Base-by-base conservation (phyloP, 306 rosid species). In the Trifolium subterraneum region DNA sequence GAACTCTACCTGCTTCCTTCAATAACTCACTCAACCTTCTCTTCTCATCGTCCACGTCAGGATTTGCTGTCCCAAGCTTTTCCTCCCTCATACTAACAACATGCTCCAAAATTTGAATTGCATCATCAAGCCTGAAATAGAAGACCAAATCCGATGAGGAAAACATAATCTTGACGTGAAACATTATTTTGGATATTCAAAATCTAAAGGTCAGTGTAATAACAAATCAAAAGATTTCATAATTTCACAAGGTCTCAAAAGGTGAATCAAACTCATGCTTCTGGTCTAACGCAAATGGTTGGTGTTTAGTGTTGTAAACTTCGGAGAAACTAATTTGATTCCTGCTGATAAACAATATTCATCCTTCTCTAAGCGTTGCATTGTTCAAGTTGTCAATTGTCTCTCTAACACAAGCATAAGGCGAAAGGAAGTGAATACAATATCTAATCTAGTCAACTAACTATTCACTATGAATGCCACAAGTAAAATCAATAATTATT, bases 41-140 rank as follows among this genome's bases (percentile, higher is more conserved):
- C 82, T 87, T 95, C 86, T 95, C 99, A 55, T 95, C 99, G 60
- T 82, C 87, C 20, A 90, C 99, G 14, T 92, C 99, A 18, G 99
- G 99, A 81, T 92, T 92, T 45, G 99, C 98, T 4, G 99, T 95
- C 55, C 99, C 99, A 3, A 95, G 97, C 50, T 95, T 95, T 82
- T 95, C 96, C 80, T 95, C 99, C 77, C 99, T 89, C 84, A 73
- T 68, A 74, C 85, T 86, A 48, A 95, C 98, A 41, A 95, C 92
- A 14, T 82, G 81, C 76, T 95, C 99, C 88, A 95, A 82, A 69
- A 89, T 76, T 59, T 90, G 87, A 56, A 95, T 92, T 15, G 99
- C 99, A 50, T 95, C 99, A 75, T 92, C 98, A 84, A 92, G 74
- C 89, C 99, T 95, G 79, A 73, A 76, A 58, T 20, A 50, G 6